Conservation (phyloP, 164 flowering plant genomes). For the Vitis rupestris region DNA sequence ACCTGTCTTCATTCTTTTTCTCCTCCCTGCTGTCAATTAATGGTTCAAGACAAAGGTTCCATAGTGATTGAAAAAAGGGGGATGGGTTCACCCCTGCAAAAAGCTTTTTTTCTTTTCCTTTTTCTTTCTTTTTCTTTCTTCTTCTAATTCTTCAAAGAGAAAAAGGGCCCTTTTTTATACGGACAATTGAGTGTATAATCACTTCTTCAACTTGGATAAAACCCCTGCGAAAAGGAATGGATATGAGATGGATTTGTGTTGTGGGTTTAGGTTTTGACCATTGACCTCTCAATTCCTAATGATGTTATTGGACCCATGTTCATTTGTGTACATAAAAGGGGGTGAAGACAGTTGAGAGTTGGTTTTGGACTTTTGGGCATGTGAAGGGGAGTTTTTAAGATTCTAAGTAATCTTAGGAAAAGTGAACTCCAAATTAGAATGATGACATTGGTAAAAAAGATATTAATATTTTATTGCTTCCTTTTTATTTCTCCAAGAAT, state of each 20-base stretch:
- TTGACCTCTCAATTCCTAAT: background rate
- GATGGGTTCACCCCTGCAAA: background rate
- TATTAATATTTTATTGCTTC: too few species aligned
- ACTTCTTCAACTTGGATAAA: background rate
- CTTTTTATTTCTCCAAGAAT: too few species aligned
- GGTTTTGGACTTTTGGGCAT: background rate
- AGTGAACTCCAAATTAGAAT: too few species aligned
- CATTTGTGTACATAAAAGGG: background rate
- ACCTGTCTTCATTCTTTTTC: background rate
- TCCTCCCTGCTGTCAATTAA: background rate
- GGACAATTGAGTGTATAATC: slow-evolving; percentile 20
- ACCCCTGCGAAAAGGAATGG: too few species aligned
- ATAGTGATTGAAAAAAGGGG: slow-evolving; percentile 7
- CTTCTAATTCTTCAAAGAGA: slow-evolving; percentile 8
- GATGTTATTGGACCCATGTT: too few species aligned
- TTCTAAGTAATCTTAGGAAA: background rate
- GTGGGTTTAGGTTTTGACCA: background rate
- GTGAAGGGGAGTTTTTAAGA: background rate
- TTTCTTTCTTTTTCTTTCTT: background rate
- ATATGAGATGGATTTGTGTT: too few species aligned
- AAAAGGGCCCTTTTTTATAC: slow-evolving; percentile 9
- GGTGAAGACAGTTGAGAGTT: background rate
- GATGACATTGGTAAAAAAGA: too few species aligned
- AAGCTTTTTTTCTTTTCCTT: background rate
- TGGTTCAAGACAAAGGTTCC: background rate